phyloP scores from a whole-genome alignment of 768 basidiomycete genomes.

The Mycena latifolia region DNA sequence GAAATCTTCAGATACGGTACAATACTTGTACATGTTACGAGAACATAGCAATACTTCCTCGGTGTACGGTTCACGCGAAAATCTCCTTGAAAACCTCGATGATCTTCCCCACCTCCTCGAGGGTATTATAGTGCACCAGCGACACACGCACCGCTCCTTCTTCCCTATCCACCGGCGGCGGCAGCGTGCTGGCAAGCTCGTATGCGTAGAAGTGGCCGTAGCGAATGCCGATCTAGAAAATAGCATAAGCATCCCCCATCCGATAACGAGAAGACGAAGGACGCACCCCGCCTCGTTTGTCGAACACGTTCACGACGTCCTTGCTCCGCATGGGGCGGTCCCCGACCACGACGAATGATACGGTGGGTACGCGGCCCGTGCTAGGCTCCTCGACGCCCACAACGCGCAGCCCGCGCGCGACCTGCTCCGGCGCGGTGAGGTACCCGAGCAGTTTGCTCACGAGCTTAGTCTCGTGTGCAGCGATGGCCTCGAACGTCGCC shows the following conservation, averaged over 20 bases:
- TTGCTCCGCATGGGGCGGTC: constrained; percentile 67
- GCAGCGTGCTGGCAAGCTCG: constrained; percentile 64
- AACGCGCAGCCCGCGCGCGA: constrained; percentile 71
- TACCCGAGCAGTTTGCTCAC: constrained; percentile 66
- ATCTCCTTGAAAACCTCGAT: constrained; percentile 67
- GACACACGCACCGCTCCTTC: constrained; percentile 84
- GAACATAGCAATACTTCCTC: not conserved
- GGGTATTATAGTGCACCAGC: constrained; percentile 84
- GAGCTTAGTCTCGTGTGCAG: constrained; percentile 70
- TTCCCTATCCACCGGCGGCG: constrained; percentile 67
- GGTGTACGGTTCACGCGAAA: constrained; percentile 42
- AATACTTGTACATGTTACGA: not conserved
- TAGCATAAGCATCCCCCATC: too few species aligned
- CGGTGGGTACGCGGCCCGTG: constrained; percentile 69
- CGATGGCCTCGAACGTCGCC: constrained; percentile 69
- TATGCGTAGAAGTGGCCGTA: constrained; percentile 87
- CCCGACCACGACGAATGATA: constrained; percentile 79
- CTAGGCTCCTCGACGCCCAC: constrained; percentile 69
- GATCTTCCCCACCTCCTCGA: constrained; percentile 75
- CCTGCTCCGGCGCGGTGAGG: constrained; percentile 62
- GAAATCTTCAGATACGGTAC: not conserved
- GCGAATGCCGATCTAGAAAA: constrained; percentile 76
- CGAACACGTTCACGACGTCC: constrained; percentile 75
- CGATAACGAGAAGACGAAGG: too few species aligned
- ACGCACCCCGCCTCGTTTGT: constrained; percentile 72